Evolutionary conservation across 2,329 filamentous ascomycete species (phyloP).

Genomic region (Apiospora sp.): DNA sequence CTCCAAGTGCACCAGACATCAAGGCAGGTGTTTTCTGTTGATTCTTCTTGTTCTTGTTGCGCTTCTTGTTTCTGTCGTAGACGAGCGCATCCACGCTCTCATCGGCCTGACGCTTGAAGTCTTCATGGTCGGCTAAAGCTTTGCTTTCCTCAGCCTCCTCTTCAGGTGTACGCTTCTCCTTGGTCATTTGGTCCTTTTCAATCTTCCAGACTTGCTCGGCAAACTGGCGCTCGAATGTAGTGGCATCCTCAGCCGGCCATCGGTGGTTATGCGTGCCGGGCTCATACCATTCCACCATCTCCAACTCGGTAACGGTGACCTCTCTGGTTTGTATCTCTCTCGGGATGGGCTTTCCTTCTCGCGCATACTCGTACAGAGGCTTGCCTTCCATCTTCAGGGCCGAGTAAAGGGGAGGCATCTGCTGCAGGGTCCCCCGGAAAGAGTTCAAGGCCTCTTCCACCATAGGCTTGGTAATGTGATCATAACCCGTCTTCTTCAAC

Average conservation of each 20-base stretch:
- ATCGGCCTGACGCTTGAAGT: conserved; percentile 65
- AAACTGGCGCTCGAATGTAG: conserved; percentile 75
- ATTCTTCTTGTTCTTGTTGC: conserved; percentile 29
- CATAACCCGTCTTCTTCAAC: conserved; percentile 76
- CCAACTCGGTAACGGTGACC: conserved; percentile 79
- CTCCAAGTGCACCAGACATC: conserved; percentile 66
- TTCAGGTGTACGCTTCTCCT: conserved; percentile 59
- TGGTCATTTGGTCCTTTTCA: conserved; percentile 62
- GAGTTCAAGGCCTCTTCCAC: conserved; percentile 78
- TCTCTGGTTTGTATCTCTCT: conserved; percentile 82
- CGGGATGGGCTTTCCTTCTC: conserved; percentile 86
- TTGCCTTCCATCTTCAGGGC: conserved; percentile 94
- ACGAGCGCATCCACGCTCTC: conserved; percentile 65
- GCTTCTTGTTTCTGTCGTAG: conserved; percentile 54
- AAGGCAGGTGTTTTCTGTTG: conserved; percentile 48
- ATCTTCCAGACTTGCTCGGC: conserved; percentile 76
- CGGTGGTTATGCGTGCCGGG: conserved; percentile 80
- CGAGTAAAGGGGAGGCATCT: conserved; percentile 91
- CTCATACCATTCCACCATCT: conserved; percentile 85
- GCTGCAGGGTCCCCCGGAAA: conserved; percentile 85
- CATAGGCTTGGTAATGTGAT: conserved; percentile 79
- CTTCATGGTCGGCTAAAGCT: conserved; percentile 63
- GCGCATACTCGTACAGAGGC: conserved; percentile 93
- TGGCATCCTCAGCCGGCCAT: conserved; percentile 83
- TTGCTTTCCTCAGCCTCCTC: conserved; percentile 63